Evolutionary conservation across 371 early-diverging fungal species (phyloP), one percentile per base, ranked within the genome.

Genomic region (Syncephalastrum racemosum): DNA sequence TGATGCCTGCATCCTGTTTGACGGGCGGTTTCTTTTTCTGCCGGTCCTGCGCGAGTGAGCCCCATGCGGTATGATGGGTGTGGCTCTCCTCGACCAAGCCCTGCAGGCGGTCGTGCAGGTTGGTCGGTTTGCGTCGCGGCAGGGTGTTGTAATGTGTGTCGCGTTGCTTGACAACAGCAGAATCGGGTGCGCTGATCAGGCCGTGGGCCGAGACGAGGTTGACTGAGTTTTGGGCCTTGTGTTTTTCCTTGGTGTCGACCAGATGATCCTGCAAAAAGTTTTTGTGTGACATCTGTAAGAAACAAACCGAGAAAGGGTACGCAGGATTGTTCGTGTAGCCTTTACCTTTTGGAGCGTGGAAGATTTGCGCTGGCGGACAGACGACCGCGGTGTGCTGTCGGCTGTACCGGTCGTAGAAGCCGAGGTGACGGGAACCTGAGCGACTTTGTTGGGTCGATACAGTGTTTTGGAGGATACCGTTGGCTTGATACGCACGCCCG

Each of bases 131-230:
- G 6, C 59, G 52, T 15, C 58, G 31, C 8, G 42, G 40, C 16
- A 31, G 5, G 8, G 48, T 40, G 43, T 51, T 50, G 36, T 50
- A 18, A 36, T 56, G 16, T 20, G 13, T 20, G 41, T 20, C 50
- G 18, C 22, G 14, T 15, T 22, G 20, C 49, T 46, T 24, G 51
- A 12, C 15, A 20, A 46, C 25, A 42, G 56, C 41, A 16, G 57
- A 53, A 27, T 62, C 59, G 10, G 59, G 55, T 42, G 56, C 40
- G 46, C 56, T 60, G 40, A 54, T 54, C 18, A 60, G 42, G 10
- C 61, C 51, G 48, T 59, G 59, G 7, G 59, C 62, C 23, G 67
- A 67, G 12, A 67, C 54, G 23, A 62, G 46, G 22, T 67, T 62
- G 27, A 55, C 62, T 27, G 51, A 25, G 31, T 58, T 39, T 4